These are phyloP conservation scores for Fusarium aywerte DNA, from an alignment of 2,329 filamentous ascomycete species.

Conservation along the genomic window DNA sequence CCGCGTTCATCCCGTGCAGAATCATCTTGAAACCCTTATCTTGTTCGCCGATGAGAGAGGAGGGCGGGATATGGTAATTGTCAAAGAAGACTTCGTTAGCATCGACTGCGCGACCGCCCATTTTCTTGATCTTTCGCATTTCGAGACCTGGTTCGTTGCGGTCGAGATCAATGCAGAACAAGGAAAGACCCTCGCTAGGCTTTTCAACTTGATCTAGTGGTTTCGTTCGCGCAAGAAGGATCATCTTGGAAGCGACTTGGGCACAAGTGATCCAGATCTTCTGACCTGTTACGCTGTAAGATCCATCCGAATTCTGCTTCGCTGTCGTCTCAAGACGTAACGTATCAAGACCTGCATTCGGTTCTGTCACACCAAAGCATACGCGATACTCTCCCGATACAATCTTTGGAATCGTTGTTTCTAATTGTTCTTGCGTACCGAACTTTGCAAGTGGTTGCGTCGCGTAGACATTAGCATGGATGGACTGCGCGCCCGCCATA, in stretches of 20 bases:
- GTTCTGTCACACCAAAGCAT: constrained; percentile 89
- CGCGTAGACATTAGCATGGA: constrained; percentile 76
- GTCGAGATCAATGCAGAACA: constrained; percentile 85
- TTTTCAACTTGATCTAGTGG: constrained; percentile 73
- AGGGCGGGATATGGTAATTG: constrained; percentile 73
- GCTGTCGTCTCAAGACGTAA: constrained; percentile 75
- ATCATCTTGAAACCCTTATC: constrained; percentile 83
- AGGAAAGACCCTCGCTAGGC: constrained; percentile 77
- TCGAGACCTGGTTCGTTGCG: constrained; percentile 67
- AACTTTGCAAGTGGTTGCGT: constrained; percentile 81
- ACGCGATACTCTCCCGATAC: constrained; percentile 76
- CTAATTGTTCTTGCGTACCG: constrained; percentile 71
- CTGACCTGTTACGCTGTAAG: constrained; percentile 77
- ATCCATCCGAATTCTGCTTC: constrained; percentile 61
- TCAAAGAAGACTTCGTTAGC: constrained; percentile 92
- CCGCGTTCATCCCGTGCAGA: constrained; percentile 83
- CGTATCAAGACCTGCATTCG: constrained; percentile 82
- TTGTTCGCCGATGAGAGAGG: constrained; percentile 75
- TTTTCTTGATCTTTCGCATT: constrained; percentile 80
- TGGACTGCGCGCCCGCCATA: constrained; percentile 74
- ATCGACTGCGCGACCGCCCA: constrained; percentile 85
- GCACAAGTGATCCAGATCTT: constrained; percentile 93
- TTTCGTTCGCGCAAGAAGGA: constrained; percentile 81
- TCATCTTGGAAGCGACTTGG: constrained; percentile 85
- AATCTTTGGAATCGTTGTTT: constrained; percentile 73